Evolutionary conservation across 345 rosid species (phyloP).

Genomic region (Brassica juncea): DNA sequence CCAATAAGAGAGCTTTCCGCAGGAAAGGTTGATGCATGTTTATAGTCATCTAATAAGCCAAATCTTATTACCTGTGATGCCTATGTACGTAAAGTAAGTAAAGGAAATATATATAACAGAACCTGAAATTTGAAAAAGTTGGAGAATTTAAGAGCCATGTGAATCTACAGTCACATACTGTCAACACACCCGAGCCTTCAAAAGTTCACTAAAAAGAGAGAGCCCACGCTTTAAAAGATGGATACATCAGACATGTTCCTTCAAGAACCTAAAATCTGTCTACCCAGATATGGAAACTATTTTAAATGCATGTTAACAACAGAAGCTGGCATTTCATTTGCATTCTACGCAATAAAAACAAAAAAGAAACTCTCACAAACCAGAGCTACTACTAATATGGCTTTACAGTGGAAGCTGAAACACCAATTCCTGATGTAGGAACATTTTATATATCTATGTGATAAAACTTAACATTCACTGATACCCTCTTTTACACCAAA

Average conservation of each 20-base stretch:
- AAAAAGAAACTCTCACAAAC: constrained; percentile 6
- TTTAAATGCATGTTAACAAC: constrained; percentile 31
- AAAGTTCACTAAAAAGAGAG: constrained; percentile 31
- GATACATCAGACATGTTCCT: constrained; percentile 23
- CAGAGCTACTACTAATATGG: constrained; percentile 18
- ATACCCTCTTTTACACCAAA: constrained; percentile 28
- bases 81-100: constrained; percentile 28
- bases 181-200: constrained; percentile 19
- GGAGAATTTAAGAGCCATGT: constrained; percentile 38
- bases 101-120: constrained; percentile 29
- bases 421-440: constrained; percentile 9
- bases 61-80: constrained; percentile 25
- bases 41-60: constrained; percentile 18
- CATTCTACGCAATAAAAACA: background rate
- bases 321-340: constrained; percentile 2
- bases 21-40: constrained; percentile 15
- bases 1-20: constrained; percentile 8
- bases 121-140: constrained; percentile 21
- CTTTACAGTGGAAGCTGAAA: constrained; percentile 22
- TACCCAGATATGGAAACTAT: constrained; percentile 26
- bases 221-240: constrained; percentile 14
- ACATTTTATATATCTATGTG: background rate
- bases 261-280: constrained; percentile 11
- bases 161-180: constrained; percentile 32
- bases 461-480: constrained; percentile 4